Conservation (phyloP, 225 moss, liverwort and hornwort genomes). For the Pseudoscleropodium purum region DNA sequence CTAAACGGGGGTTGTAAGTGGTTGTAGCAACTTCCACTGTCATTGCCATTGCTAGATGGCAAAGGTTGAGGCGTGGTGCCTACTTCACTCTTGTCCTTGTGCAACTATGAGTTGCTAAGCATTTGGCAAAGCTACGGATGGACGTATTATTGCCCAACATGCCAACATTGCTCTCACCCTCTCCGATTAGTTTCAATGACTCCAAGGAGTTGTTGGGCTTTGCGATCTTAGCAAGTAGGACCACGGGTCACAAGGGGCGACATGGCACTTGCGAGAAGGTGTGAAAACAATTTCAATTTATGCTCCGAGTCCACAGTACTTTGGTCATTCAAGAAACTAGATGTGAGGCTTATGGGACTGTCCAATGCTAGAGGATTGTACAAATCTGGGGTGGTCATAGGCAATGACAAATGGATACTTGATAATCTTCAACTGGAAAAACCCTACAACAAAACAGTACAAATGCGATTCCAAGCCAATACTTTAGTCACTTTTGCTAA, state of each 20-base stretch:
- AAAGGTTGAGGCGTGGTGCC: slow-evolving; percentile 3
- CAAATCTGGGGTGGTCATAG: slow-evolving; percentile 9
- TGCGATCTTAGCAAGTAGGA: not conserved
- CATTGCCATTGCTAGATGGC: too few relatives aligned
- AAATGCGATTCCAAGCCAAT: not conserved
- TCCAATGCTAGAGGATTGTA: slow-evolving; percentile 19
- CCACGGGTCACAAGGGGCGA: too few relatives aligned
- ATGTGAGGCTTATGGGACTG: slow-evolving; percentile 61
- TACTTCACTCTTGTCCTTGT: slow-evolving; percentile 5
- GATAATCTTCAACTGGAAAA: not conserved
- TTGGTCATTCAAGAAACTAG: slow-evolving; percentile 56
- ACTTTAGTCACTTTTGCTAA: not conserved
- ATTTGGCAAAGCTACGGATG: slow-evolving; percentile 60
- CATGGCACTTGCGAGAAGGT: slow-evolving; percentile 70
- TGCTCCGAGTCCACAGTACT: slow-evolving; percentile 48
- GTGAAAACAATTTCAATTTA: slow-evolving; percentile 72
- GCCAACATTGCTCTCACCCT: not conserved
- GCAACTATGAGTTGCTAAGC: slow-evolving; percentile 50
- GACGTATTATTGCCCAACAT: slow-evolving; percentile 20
- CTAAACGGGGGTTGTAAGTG: too few relatives aligned
- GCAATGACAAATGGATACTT: not conserved
- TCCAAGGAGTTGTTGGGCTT: slow-evolving; percentile 2
- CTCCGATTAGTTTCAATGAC: not conserved
- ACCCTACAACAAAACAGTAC: slow-evolving; percentile 11
- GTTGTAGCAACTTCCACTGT: too few relatives aligned